Percentiles rank a stretch among this genome's conserved stretches.
phyloP scores from a whole-genome alignment of 2,329 filamentous ascomycete genomes.

The Didymella keratinophila region DNA sequence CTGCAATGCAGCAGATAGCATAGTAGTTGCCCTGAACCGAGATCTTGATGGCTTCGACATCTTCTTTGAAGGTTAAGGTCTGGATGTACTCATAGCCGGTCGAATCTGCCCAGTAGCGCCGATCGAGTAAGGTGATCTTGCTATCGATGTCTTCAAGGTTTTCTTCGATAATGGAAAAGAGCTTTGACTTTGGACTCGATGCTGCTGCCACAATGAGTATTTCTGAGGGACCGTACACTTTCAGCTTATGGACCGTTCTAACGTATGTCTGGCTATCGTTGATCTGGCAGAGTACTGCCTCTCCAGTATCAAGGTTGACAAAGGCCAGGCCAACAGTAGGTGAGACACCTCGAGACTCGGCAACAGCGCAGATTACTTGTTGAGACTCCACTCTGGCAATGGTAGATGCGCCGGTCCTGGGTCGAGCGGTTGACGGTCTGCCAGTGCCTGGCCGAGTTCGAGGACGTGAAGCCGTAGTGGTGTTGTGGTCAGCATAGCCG shows the following conservation, averaged over 20 bases:
- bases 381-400: conserved; percentile 66
- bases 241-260: conserved; percentile 85
- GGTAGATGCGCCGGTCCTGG: conserved; percentile 64
- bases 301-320: conserved; percentile 83
- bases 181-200: conserved; percentile 74
- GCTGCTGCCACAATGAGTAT: conserved; percentile 79
- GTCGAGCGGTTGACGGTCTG: conserved; percentile 57
- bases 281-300: conserved; percentile 87
- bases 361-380: conserved; percentile 85
- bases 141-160: conserved; percentile 68
- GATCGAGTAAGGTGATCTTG: conserved; percentile 70
- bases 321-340: conserved; percentile 87
- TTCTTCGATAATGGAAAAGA: conserved; percentile 77
- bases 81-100: conserved; percentile 80
- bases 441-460: conserved; percentile 44
- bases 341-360: conserved; percentile 85
- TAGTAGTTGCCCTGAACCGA: conserved; percentile 85
- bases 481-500: conserved; percentile 47
- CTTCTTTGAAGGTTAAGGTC: conserved; percentile 78
- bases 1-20: conserved; percentile 83
- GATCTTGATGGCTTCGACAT: conserved; percentile 81
- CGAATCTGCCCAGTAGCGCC: conserved; percentile 83
- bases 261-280: conserved; percentile 93
- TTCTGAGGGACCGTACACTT: conserved; percentile 78
- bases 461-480: conserved; percentile 48